Evolutionary conservation across 345 rosid genomes (phyloP).

Genomic region (Durio zibethinus): DNA sequence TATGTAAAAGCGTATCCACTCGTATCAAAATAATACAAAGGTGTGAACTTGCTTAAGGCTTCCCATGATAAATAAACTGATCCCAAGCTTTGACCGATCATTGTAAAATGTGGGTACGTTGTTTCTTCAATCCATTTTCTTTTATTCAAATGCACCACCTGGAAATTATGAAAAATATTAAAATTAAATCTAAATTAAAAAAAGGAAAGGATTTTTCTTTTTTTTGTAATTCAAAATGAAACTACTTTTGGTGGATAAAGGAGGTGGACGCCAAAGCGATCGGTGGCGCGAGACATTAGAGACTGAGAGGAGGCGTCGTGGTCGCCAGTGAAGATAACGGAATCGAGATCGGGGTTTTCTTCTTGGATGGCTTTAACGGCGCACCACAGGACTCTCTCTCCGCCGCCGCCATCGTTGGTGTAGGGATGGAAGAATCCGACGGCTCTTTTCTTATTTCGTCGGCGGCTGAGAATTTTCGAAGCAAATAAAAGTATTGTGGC

Average conservation of each 20-base stretch:
- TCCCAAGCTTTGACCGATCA: conserved; percentile 97
- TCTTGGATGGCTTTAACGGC: conserved; percentile 91
- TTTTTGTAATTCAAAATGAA: neutral
- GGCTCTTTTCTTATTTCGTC: conserved; percentile 41
- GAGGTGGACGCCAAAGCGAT: conserved; percentile 81
- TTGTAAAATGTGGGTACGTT: conserved; percentile 81
- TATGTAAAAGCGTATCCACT: conserved; percentile 94
- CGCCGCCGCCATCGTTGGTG: conserved; percentile 98
- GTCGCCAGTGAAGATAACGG: conserved; percentile 76
- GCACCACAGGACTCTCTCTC: conserved; percentile 97
- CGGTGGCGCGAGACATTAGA: conserved; percentile 58
- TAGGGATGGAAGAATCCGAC: conserved; percentile 92
- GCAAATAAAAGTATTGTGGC: conserved; percentile 38
- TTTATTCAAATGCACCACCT: conserved; percentile 74
- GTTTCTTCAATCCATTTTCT: conserved; percentile 88
- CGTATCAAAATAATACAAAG: conserved; percentile 67
- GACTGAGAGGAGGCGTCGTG: conserved; percentile 61
- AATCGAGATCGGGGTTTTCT: conserved; percentile 57
- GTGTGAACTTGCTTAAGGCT: conserved; percentile 78
- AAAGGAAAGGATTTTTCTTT: neutral
- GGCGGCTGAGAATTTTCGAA: conserved; percentile 34
- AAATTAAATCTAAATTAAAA: neutral
- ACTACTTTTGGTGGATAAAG: conserved; percentile 64
- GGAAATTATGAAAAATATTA: neutral
- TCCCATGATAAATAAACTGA: conserved; percentile 84